Evolutionary conservation across 148 eudicot species (phyloP).

Genomic region (Arctostaphylos glauca): DNA sequence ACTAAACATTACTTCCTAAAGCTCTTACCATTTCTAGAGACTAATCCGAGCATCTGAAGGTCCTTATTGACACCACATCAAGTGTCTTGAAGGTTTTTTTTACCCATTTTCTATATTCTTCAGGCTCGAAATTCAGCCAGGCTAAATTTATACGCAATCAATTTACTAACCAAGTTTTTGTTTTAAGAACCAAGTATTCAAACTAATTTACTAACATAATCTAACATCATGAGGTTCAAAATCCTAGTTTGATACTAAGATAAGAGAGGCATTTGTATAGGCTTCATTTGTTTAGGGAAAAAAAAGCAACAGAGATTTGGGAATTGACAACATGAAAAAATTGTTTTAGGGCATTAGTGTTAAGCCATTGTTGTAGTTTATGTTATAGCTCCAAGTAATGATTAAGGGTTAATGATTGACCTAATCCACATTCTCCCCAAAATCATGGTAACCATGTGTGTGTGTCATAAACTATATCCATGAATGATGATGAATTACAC

Average conservation of each 20-base stretch:
- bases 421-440: slow-evolving; percentile 32
- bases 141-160: too few species aligned
- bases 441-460: slow-evolving; percentile 28
- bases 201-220: not conserved
- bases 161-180: too few species aligned
- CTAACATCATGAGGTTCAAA: not conserved
- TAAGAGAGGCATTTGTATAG: not conserved
- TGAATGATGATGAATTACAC: not conserved
- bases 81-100: too few species aligned
- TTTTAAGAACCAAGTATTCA: too few species aligned
- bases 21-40: too few species aligned
- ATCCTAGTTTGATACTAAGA: not conserved
- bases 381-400: slow-evolving; percentile 16
- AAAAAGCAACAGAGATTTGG: not conserved
- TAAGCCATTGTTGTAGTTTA: not conserved
- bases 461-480: slow-evolving; percentile 14
- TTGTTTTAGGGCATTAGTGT: slow-evolving; percentile 14
- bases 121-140: too few species aligned
- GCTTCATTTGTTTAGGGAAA: not conserved
- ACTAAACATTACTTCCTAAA: too few species aligned
- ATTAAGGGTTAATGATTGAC: slow-evolving; percentile 30
- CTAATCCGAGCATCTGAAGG: too few species aligned
- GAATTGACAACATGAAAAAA: not conserved
- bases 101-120: too few species aligned
- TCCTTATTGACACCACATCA: too few species aligned